phyloP scores from a whole-genome alignment of 371 early-diverging fungal genomes.

The Fennellomyces sp. region DNA sequence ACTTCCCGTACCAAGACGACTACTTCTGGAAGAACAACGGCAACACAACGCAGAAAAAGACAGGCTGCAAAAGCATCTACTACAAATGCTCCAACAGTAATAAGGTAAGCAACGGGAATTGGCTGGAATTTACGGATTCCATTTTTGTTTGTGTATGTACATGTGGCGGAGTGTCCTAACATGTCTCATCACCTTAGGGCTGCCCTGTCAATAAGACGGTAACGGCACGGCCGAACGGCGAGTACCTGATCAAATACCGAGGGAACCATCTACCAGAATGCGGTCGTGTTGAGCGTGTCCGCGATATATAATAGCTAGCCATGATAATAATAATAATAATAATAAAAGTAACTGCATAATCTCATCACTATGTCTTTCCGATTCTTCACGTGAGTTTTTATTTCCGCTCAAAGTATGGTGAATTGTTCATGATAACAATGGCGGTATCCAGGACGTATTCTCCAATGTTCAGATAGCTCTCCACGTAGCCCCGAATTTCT shows the following conservation, averaged over 20 bases:
- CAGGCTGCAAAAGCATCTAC: slow-evolving; percentile 57
- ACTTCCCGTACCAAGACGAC: slow-evolving; percentile 43
- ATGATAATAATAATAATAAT: background rate
- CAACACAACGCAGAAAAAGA: slow-evolving; percentile 57
- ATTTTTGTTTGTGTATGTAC: slow-evolving; percentile 8
- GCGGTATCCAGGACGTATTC: slow-evolving; percentile 71
- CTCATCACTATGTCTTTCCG: background rate
- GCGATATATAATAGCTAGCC: slow-evolving; percentile 36
- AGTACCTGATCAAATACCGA: slow-evolving; percentile 64
- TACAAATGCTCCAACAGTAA: slow-evolving; percentile 52
- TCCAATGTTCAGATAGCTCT: slow-evolving; percentile 66
- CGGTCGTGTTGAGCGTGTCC: slow-evolving; percentile 45
- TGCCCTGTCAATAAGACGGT: slow-evolving; percentile 70
- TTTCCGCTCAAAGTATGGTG: slow-evolving; percentile 59
- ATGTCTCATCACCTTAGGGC: slow-evolving; percentile 25
- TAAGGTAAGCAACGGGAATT: slow-evolving; percentile 26
- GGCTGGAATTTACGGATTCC: slow-evolving; percentile 15
- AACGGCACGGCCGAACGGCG: slow-evolving; percentile 59
- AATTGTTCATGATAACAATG: slow-evolving; percentile 53
- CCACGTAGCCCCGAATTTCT: slow-evolving; percentile 53
- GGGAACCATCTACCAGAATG: slow-evolving; percentile 63
- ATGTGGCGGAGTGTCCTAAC: background rate
- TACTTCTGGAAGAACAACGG: slow-evolving; percentile 63
- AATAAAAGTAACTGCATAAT: background rate
- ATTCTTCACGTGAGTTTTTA: slow-evolving; percentile 1